Evolutionary conservation across 1,284 basidiomycete species (phyloP).

Genomic region (Caloboletus firmus): DNA sequence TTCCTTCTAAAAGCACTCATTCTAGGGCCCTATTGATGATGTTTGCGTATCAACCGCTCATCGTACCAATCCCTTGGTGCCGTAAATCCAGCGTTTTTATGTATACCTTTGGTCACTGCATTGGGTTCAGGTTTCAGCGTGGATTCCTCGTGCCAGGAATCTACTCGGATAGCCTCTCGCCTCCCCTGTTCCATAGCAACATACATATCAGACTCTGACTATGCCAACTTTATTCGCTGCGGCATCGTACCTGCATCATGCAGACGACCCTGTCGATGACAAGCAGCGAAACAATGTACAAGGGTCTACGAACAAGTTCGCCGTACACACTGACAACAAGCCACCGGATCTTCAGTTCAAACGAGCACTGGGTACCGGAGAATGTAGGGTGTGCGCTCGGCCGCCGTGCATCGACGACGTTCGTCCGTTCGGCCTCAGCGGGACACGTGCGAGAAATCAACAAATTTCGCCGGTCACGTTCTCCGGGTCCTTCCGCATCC

Average conservation of each 20-base stretch:
- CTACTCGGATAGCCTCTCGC: background rate
- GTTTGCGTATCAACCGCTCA: conserved; percentile 1
- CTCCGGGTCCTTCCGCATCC: conserved; percentile 4
- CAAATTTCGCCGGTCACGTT: background rate
- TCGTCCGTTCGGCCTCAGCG: background rate
- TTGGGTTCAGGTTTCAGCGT: conserved; percentile 1
- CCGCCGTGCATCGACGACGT: background rate
- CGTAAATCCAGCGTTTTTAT: conserved; percentile 6
- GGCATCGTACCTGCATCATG: background rate
- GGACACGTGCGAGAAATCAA: background rate
- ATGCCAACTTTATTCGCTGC: background rate
- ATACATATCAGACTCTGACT: background rate
- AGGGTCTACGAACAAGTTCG: background rate
- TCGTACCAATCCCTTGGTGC: background rate
- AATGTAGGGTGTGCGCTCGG: background rate
- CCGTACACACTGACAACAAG: background rate
- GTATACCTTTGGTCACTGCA: background rate
- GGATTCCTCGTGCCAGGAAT: background rate
- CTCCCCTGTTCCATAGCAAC: conserved; percentile 8
- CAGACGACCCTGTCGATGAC: background rate
- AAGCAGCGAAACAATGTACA: background rate
- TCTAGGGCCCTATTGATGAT: background rate
- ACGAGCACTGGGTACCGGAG: conserved; percentile 1
- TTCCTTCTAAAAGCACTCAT: background rate
- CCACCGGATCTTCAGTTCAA: background rate